These are phyloP conservation scores for Crithidia mellificae DNA, from an alignment of 208 protist species.

Conservation along the genomic window DNA sequence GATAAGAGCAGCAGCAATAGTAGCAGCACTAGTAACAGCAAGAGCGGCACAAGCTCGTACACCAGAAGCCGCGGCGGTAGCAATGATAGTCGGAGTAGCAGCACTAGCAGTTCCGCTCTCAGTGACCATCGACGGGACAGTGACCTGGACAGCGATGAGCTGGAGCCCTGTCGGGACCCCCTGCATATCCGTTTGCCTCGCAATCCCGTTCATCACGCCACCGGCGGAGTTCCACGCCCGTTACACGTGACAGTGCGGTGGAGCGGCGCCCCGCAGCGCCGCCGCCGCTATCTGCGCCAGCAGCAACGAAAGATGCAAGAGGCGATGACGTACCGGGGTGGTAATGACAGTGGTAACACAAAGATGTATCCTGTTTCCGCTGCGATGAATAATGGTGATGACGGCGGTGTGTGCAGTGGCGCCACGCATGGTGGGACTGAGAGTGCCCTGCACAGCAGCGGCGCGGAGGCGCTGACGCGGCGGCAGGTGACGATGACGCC, in stretches of 20 bases:
- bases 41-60: too few species aligned
- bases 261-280: conserved; percentile 25
- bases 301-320: too few species aligned
- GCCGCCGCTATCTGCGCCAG: conserved; percentile 12
- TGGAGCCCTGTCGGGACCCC: conserved; percentile 1
- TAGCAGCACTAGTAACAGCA: not conserved
- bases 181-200: conserved; percentile 16
- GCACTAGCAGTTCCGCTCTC: conserved; percentile 3
- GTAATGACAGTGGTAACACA: too few species aligned
- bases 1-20: too few species aligned
- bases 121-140: conserved; percentile 2
- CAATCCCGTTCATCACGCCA: not conserved
- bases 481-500: conserved; percentile 8
- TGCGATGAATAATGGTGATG: not conserved
- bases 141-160: conserved; percentile 8
- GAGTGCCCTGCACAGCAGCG: too few species aligned
- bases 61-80: too few species aligned
- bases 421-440: too few species aligned
- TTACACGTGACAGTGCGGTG: conserved; percentile 27
- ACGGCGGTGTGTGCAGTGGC: not conserved
- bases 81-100: not conserved
- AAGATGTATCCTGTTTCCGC: too few species aligned
- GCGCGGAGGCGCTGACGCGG: not conserved
- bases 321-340: too few species aligned
- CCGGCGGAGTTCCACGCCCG: conserved; percentile 2